Conservation (phyloP, 1,284 basidiomycete genomes). For the Boletus calvinii region DNA sequence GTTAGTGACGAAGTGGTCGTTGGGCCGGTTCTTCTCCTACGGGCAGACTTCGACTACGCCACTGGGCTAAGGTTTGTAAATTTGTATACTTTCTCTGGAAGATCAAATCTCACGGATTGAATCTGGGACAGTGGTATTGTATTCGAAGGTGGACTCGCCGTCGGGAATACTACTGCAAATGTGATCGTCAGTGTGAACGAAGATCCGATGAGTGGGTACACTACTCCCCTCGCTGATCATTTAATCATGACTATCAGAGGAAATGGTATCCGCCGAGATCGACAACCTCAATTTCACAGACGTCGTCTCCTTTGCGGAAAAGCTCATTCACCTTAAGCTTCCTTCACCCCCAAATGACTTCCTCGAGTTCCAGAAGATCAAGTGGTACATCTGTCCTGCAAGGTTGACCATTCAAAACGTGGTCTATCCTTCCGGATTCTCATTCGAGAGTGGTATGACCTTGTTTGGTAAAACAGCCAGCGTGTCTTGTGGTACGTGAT, state of each 20-base stretch:
- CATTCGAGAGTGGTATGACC: slow-evolving; percentile 10
- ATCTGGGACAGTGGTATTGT: slow-evolving; percentile 1
- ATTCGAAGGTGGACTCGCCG: slow-evolving; percentile 6
- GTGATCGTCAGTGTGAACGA: slow-evolving; percentile 9
- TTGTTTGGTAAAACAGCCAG: slow-evolving; percentile 6
- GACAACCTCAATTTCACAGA: slow-evolving; percentile 11
- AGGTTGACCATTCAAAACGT: neutral
- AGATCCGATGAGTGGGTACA: slow-evolving; percentile 6
- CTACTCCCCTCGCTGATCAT: too few species aligned
- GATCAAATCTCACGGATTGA: neutral
- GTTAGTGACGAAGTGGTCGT: slow-evolving; percentile 5
- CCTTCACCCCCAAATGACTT: slow-evolving; percentile 9
- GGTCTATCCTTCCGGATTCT: slow-evolving; percentile 10
- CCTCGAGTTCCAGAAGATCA: slow-evolving; percentile 9
- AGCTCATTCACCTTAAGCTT: slow-evolving; percentile 2
- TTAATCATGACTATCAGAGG: slow-evolving; percentile 2
- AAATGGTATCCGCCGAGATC: slow-evolving; percentile 9
- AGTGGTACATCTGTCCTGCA: slow-evolving; percentile 2
- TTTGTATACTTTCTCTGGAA: neutral
- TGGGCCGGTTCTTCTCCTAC: neutral
- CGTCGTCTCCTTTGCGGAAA: slow-evolving; percentile 11
- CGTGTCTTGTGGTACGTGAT: slow-evolving; percentile 5
- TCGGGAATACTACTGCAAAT: neutral
- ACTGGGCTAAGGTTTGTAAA: slow-evolving; percentile 6
- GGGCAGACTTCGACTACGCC: slow-evolving; percentile 3